Conservation (phyloP, 164 flowering plant species). For the Dillenia suffruticosa region DNA sequence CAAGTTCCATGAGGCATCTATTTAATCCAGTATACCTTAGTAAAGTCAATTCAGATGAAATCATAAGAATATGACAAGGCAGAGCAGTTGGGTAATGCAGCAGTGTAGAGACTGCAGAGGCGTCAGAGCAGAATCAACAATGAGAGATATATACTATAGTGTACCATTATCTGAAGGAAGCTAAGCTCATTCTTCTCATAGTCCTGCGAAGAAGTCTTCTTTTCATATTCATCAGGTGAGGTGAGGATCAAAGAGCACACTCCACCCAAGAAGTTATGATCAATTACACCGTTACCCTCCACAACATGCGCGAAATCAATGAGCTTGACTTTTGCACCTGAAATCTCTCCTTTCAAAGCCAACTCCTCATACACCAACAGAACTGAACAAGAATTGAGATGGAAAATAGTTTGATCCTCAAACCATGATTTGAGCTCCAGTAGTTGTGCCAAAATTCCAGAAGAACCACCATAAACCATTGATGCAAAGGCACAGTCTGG, state of each 20-base stretch:
- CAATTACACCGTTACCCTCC: constrained; percentile 71
- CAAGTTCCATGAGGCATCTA: too few relatives aligned
- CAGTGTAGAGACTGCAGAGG: too few relatives aligned
- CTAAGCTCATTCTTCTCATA: not conserved
- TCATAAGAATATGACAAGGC: too few relatives aligned
- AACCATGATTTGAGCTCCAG: constrained; percentile 86
- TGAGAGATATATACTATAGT: too few relatives aligned
- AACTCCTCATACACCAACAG: constrained; percentile 59
- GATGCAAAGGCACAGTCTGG: constrained; percentile 65
- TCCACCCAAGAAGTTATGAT: constrained; percentile 93
- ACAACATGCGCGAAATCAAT: constrained; percentile 86
- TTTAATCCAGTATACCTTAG: too few relatives aligned
- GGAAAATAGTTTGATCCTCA: constrained; percentile 73
- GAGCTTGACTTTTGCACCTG: constrained; percentile 56
- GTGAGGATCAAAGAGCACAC: constrained; percentile 77
- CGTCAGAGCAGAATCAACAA: too few relatives aligned
- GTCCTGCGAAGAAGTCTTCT: constrained; percentile 3
- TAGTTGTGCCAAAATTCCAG: constrained; percentile 70
- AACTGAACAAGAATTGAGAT: constrained; percentile 74
- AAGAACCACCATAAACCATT: constrained; percentile 58
- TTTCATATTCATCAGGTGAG: constrained; percentile 13
- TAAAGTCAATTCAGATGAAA: too few relatives aligned
- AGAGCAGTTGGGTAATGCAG: too few relatives aligned
- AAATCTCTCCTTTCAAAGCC: constrained; percentile 21
- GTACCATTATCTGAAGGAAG: constrained; percentile 5